Conservation (phyloP, 1,284 basidiomycete genomes). For the Cutaneotrichosporon sp. region DNA sequence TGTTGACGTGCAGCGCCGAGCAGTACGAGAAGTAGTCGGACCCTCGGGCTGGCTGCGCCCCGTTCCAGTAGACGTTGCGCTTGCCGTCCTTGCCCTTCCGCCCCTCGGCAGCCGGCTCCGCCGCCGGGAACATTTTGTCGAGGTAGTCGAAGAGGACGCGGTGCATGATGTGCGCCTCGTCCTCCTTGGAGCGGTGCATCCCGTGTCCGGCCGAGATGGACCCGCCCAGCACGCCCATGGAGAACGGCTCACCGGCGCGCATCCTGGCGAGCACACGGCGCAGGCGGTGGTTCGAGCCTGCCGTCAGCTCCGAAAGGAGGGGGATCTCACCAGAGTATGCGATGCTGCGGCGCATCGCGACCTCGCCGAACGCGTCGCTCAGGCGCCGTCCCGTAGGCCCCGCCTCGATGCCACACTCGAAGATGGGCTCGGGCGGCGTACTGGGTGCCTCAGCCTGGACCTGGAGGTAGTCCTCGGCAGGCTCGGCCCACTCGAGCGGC, state of each 20-base stretch:
- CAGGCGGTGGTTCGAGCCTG: conserved; percentile 31
- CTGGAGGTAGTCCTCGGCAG: neutral
- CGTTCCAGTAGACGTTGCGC: conserved; percentile 35
- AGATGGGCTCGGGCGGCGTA: neutral
- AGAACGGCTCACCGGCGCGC: conserved; percentile 30
- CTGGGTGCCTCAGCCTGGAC: too few species aligned
- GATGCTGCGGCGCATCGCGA: conserved; percentile 9
- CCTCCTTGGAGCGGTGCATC: conserved; percentile 16
- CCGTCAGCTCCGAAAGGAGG: neutral
- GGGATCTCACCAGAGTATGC: neutral
- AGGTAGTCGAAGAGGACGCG: conserved; percentile 43
- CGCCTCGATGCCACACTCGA: conserved; percentile 12
- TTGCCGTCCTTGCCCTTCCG: conserved; percentile 14
- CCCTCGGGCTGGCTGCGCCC: conserved; percentile 31
- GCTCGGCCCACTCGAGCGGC: neutral
- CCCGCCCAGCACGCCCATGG: conserved; percentile 32
- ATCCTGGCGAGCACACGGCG: conserved; percentile 31
- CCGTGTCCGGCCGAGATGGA: conserved; percentile 43
- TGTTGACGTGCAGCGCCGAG: conserved; percentile 32
- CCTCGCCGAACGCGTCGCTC: conserved; percentile 11
- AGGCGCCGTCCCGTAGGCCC: conserved; percentile 8
- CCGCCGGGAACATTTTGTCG: conserved; percentile 36
- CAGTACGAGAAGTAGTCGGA: conserved; percentile 40
- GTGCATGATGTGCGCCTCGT: conserved; percentile 39
- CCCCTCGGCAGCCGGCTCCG: conserved; percentile 3